Base-by-base conservation (phyloP, 2,329 filamentous ascomycete genomes). In the Tolypocladium ovalisporum region DNA sequence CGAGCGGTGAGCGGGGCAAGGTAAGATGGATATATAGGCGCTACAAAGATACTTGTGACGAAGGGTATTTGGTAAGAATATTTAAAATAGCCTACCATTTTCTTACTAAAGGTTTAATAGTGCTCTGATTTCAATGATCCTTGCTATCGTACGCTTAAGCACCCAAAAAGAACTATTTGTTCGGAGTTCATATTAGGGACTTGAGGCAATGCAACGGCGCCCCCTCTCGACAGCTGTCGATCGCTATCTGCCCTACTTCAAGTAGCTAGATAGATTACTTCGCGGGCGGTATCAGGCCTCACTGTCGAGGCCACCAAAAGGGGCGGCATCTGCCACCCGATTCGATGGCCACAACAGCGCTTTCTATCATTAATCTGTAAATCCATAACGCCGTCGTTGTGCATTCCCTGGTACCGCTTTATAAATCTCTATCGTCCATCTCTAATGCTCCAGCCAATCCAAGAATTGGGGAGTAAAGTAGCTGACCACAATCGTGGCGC, bases 381-480 rank as follows among this genome's bases (percentile, higher is more conserved):
- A 27, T 42, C 47, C 42, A 34, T 17, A 56, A 57, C 51, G 52
- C 51, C 56, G 56, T 54, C 51, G 47, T 57, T 7, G 36, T 47
- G 32, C 39, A 36, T n/a, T 15, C 17, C 22, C 42, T 27, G 34
- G 35, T 52, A 27, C 49, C 37, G 29, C 29, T 22, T 37, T 39
- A n/a, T n/a, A 4, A 39, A 9, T 34, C 47, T 35, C 58, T 36
- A 32, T 27, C n/a, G n/a, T 55, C 60, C 56, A 54, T 8, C 40
- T 54, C 64, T 73, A 83, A 60, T 77, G 78, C 60, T 81, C 79
- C 58, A 87, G 73, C 84, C 84, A 87, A 69, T 87, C 83, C 32
- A 88, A 73, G 68, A 88, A 86, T 63, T 87, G 89, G 1, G 94
- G 94, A 0, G 89, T 92, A 67, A 97, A 97, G 74, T 99, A 99